Evolutionary conservation across 75 land plant species (phyloP), one percentile per base, ranked within the genome.

Genomic region (Larix kaempferi): DNA sequence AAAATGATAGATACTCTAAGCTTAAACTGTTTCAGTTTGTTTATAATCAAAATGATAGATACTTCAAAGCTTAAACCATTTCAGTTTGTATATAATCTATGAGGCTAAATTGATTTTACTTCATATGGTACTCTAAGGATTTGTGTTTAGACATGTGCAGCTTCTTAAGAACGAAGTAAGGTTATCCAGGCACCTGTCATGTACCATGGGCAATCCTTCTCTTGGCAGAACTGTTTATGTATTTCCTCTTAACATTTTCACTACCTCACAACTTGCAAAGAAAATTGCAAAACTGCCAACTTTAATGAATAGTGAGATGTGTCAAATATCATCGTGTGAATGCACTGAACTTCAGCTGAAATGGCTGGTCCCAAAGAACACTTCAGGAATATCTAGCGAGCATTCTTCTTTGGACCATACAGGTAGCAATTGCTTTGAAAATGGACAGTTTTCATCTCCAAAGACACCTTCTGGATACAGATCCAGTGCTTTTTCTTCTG

Each of bases 121-220:
- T 81, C 59, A 16, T 59, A n/a, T 39, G 58, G 35, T 54, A 67
- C 35, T 73, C 35, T 73, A 27, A 60, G 16, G 19, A 25, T 61
- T 29, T 39, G 29, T 73, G 57, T 41, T 12, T 26, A 41, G 62
- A 33, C 60, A 22, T 62, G 39, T 78, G 75, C 74, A 92, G 98
- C 87, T 88, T 71, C 57, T 78, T 39, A 93, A 93, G 61, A 81
- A 90, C 84, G 90, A 78, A 67, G 93, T 90, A 71, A 82, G 81
- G 25, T 78, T 98, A 10, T 95, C 99, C 71, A 84, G 85, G 74
- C 89, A 72, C 52, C 86, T 98, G 39, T 86, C 88, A 29, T 83
- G 76, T 64, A 84, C 93, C 22, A 77, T 98, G 77, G 98, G 98
- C 66, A 79, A 62, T 79, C 98, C 94, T 66, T 39, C 80, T 23